phyloP scores from a whole-genome alignment of 2,329 filamentous ascomycete species.

The Aspergillus aculeatinus region DNA sequence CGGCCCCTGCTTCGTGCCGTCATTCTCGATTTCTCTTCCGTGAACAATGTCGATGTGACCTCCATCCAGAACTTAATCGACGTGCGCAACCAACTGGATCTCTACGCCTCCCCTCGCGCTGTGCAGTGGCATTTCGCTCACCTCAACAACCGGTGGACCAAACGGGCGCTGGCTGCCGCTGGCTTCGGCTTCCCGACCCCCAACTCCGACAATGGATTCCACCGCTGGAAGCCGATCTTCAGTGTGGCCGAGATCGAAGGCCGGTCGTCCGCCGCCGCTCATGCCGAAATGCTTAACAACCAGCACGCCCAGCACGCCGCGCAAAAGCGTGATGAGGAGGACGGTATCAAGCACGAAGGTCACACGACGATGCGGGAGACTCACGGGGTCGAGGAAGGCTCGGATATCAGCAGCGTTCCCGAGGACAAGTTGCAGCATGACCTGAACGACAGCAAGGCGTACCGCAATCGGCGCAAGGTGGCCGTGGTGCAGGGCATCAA shows the following conservation, averaged over 20 bases:
- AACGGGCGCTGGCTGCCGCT: slow-evolving; percentile 79
- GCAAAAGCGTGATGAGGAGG: slow-evolving; percentile 29
- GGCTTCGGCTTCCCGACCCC: slow-evolving; percentile 82
- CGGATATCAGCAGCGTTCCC: slow-evolving; percentile 30
- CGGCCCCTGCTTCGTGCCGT: slow-evolving; percentile 79
- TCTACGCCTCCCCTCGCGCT: slow-evolving; percentile 72
- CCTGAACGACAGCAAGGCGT: slow-evolving; percentile 50
- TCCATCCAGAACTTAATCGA: slow-evolving; percentile 91
- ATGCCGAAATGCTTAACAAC: slow-evolving; percentile 64
- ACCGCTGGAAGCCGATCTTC: slow-evolving; percentile 92
- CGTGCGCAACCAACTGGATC: slow-evolving; percentile 88
- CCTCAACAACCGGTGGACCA: slow-evolving; percentile 92
- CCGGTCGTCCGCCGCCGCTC: slow-evolving; percentile 64
- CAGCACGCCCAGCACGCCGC: slow-evolving; percentile 37
- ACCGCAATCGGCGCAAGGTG: slow-evolving; percentile 40
- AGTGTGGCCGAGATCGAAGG: slow-evolving; percentile 84
- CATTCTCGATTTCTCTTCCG: slow-evolving; percentile 88
- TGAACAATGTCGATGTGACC: slow-evolving; percentile 92
- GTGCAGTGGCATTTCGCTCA: slow-evolving; percentile 97
- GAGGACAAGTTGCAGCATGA: slow-evolving; percentile 47
- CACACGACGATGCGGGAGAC: slow-evolving; percentile 34
- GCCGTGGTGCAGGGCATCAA: slow-evolving; percentile 83
- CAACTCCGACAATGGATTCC: slow-evolving; percentile 52
- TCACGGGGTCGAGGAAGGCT: slow-evolving; percentile 28
- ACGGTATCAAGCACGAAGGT: slow-evolving; percentile 31